phyloP scores from a whole-genome alignment of 2,329 filamentous ascomycete species.

The Fusarium floridanum region DNA sequence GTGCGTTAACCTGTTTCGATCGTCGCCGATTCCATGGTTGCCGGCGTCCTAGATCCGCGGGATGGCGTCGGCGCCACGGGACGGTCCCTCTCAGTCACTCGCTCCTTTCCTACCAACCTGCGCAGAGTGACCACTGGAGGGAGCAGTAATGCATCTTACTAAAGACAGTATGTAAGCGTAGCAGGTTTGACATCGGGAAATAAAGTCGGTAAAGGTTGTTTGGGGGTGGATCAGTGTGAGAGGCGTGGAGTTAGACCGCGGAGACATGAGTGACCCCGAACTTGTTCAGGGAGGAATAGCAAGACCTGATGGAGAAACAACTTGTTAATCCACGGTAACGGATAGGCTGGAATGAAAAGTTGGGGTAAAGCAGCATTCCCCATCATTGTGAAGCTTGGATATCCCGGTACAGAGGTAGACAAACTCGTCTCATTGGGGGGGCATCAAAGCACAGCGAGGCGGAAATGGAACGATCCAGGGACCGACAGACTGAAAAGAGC shows the following conservation, averaged over 20 bases:
- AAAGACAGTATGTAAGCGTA: conserved; percentile 4
- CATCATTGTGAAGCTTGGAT: not conserved
- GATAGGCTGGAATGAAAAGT: not conserved
- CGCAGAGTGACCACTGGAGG: not conserved
- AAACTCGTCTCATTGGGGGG: not conserved
- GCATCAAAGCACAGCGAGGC: not conserved
- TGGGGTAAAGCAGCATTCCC: not conserved
- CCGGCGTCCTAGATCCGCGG: conserved; percentile 12
- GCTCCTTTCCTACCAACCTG: not conserved
- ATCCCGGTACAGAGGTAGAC: not conserved
- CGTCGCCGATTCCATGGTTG: conserved; percentile 1
- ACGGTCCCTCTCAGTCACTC: conserved; percentile 2
- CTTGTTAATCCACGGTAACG: not conserved
- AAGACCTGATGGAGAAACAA: not conserved
- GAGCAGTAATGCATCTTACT: not conserved
- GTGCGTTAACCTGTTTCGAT: conserved; percentile 6
- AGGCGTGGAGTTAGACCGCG: conserved; percentile 3
- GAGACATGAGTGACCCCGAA: not conserved
- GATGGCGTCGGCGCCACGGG: conserved; percentile 4
- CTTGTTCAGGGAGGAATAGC: not conserved
- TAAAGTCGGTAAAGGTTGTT: conserved; percentile 6
- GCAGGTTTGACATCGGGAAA: not conserved
- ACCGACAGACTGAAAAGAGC: not conserved
- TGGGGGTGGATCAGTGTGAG: not conserved
- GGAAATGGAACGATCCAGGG: not conserved